phyloP scores from a whole-genome alignment of 495 filamentous ascomycete species.

The Lepraria neglecta region DNA sequence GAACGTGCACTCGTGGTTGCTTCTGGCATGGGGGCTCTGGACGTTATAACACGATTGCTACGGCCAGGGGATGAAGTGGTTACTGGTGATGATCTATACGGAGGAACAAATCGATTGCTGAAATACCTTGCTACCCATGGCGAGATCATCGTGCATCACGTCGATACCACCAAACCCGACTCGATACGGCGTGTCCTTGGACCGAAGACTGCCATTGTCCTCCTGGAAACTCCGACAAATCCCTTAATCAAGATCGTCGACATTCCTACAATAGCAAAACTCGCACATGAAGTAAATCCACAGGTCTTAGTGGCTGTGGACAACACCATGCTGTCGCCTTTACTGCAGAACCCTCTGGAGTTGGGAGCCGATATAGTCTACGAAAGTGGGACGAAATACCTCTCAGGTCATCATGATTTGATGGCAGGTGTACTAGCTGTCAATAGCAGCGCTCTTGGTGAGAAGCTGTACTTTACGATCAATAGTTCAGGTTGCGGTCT shows the following conservation, averaged over 20 bases:
- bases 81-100: conserved; percentile 94
- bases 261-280: conserved; percentile 66
- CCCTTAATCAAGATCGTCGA: conserved; percentile 97
- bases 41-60: conserved; percentile 91
- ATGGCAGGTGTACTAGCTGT: conserved; percentile 96
- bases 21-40: conserved; percentile 93
- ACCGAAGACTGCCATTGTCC: conserved; percentile 85
- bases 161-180: conserved; percentile 78
- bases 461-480: conserved; percentile 92
- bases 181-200: conserved; percentile 61
- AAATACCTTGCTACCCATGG: conserved; percentile 82
- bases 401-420: conserved; percentile 96
- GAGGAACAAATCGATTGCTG: conserved; percentile 87
- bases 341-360: conserved; percentile 85
- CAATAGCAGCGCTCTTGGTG: conserved; percentile 71
- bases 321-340: conserved; percentile 97
- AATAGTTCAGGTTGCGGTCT: conserved; percentile 92
- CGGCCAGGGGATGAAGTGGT: conserved; percentile 94
- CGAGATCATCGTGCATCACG: conserved; percentile 89
- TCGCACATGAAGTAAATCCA: conserved; percentile 72
- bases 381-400: conserved; percentile 95
- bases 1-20: conserved; percentile 84
- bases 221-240: conserved; percentile 94
- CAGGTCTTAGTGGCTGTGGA: conserved; percentile 83
- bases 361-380: conserved; percentile 94